phyloP scores from a whole-genome alignment of 352 stramenopile species.

The Phytopythium vexans region DNA sequence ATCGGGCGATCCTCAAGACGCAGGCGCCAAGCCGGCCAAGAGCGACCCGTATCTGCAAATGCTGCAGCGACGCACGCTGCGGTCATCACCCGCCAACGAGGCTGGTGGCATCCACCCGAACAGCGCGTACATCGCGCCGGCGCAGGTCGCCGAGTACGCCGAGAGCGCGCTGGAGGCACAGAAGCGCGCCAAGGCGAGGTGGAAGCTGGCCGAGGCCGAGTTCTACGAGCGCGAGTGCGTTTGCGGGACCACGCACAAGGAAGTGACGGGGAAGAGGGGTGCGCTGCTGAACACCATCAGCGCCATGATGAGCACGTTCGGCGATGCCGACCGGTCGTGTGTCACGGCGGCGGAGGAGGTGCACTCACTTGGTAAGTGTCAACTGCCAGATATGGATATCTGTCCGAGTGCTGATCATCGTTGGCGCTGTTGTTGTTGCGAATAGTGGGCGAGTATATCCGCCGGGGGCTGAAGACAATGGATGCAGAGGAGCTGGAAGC shows the following conservation, averaged over 20 bases:
- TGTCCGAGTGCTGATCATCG: constrained; percentile 5
- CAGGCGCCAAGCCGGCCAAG: constrained; percentile 18
- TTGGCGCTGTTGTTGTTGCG: neutral
- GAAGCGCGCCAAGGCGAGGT: constrained; percentile 44
- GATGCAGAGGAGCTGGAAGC: constrained; percentile 41
- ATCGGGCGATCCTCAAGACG: neutral
- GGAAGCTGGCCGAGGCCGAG: constrained; percentile 69
- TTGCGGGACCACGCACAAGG: constrained; percentile 53
- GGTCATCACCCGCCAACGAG: constrained; percentile 9
- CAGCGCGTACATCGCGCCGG: constrained; percentile 56
- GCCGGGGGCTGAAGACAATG: constrained; percentile 28
- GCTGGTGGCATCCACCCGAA: constrained; percentile 36
- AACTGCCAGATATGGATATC: neutral
- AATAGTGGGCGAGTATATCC: constrained; percentile 58
- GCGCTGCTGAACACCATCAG: constrained; percentile 61
- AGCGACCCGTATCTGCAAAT: constrained; percentile 77
- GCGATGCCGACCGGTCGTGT: constrained; percentile 57
- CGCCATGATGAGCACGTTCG: constrained; percentile 85
- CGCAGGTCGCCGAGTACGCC: constrained; percentile 46
- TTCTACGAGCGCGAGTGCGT: constrained; percentile 63
- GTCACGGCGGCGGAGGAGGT: constrained; percentile 55
- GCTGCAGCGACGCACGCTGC: constrained; percentile 65
- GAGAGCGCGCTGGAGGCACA: constrained; percentile 22
- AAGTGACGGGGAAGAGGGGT: constrained; percentile 29
- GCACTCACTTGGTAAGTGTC: constrained; percentile 36